Evolutionary conservation across 202 grass and related monocot species (phyloP), one percentile per base, ranked within the genome.

Genomic region (Sporobolus alterniflorus): DNA sequence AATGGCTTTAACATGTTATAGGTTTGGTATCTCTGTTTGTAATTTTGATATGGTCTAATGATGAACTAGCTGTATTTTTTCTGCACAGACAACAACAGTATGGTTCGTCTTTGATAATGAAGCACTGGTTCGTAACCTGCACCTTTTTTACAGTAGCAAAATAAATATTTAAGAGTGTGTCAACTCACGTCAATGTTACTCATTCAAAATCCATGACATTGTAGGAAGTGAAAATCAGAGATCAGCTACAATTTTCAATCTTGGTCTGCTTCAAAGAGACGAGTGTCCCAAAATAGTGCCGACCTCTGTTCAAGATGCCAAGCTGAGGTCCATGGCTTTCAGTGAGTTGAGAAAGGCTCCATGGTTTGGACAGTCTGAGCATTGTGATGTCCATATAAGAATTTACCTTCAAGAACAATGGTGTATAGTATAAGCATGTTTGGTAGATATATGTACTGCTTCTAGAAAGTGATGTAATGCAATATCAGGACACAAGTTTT

Each of bases 201-300:
- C 28, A 78, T 52, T 69, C 67, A 76, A 65, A 64, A 20, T 46
- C 76, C 75, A 3, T 83, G n/a, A 69, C 33, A 42, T 77, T 83
- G 17, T 66, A 98, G 95, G 95, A 98, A 78, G 95, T 98, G 46
- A 95, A 93, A 91, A 68, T 91, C 67, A 92, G 95, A 3, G 69
- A 90, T 36, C 90, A 91, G 78, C 77, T 98, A 68, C 86, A 98
- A 2, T 91, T 95, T 64, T 90, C 95, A 61, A 74, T 95, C 44
- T 49, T 98, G 73, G 92, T 98, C 65, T 98, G 95, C 73, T 95
- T 98, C 87, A 98, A 98, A 55, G 95, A 98, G 84, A 95, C 90
- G 7, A 98, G 95, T 29, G 85, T 80, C 42, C 90, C 92, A 36
- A 86, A 85, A 36, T 93, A 96, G 59, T 9, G 56, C 30, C 13